These are phyloP conservation scores for Cytospora paraplurivora DNA, from an alignment of 2,329 filamentous ascomycete species.

Conservation along the genomic window DNA sequence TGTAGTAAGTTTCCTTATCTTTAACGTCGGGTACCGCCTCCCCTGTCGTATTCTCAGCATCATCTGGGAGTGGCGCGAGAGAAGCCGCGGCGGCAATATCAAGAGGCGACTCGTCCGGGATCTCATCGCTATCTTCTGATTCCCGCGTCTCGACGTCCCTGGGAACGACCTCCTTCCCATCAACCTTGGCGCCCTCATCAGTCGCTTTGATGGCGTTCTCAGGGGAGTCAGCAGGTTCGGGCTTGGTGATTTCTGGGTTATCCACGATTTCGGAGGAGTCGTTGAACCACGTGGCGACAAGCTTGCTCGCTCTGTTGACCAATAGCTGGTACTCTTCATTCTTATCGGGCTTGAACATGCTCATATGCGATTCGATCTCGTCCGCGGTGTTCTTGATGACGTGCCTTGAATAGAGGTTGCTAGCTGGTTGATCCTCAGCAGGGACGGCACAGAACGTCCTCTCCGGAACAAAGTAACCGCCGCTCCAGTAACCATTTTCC, in stretches of 20 bases:
- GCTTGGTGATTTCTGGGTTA: constrained; percentile 39
- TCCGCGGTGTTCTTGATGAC: constrained; percentile 68
- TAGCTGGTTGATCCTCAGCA: constrained; percentile 48
- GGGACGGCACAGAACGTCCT: constrained; percentile 77
- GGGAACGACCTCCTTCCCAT: constrained; percentile 21
- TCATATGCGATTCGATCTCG: constrained; percentile 73
- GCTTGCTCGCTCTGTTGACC: constrained; percentile 58
- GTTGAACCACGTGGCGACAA: constrained; percentile 60
- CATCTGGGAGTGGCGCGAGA: constrained; percentile 50
- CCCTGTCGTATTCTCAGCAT: constrained; percentile 39
- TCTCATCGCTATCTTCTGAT: constrained; percentile 37
- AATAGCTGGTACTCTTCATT: constrained; percentile 67
- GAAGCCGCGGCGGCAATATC: constrained; percentile 57
- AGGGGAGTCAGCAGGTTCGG: constrained; percentile 30
- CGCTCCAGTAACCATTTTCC: constrained; percentile 65
- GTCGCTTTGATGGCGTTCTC: constrained; percentile 35
- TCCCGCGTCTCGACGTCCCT: constrained; percentile 33
- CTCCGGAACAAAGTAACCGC: constrained; percentile 63
- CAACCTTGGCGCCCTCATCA: constrained; percentile 29
- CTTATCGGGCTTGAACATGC: constrained; percentile 63
- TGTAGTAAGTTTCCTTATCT: constrained; percentile 47
- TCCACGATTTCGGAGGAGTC: constrained; percentile 49
- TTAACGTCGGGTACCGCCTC: constrained; percentile 37
- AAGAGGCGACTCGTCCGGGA: constrained; percentile 51
- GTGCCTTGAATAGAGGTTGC: constrained; percentile 50